Evolutionary conservation across 2,329 filamentous ascomycete species (phyloP).

Genomic region (Esteya vermicola): DNA sequence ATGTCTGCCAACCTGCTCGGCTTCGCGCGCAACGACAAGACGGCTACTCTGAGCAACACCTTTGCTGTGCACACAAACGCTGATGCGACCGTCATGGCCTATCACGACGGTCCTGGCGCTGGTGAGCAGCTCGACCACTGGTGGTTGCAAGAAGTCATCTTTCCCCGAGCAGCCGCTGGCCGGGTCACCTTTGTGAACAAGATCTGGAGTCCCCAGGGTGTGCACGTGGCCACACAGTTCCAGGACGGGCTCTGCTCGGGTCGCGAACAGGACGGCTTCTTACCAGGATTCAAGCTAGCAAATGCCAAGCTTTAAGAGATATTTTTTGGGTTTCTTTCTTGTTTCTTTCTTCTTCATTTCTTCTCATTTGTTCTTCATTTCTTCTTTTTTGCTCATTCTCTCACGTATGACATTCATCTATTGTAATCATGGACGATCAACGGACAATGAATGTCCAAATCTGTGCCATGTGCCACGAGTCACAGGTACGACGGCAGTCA

Average conservation of each 20-base stretch:
- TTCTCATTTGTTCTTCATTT: no score
- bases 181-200: slow-evolving; percentile 32
- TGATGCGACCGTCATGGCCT: slow-evolving; percentile 30
- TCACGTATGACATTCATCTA: no score
- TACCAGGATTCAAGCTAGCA: no score
- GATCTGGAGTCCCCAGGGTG: slow-evolving; percentile 38
- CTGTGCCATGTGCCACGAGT: no score
- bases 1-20: slow-evolving; percentile 35
- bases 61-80: slow-evolving; percentile 38
- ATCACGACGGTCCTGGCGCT: slow-evolving; percentile 4
- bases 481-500: no score
- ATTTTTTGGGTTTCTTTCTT: no score
- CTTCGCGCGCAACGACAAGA: slow-evolving; percentile 25
- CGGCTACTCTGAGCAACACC: slow-evolving; percentile 33
- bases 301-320: no score
- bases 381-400: no score
- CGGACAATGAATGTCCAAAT: no score
- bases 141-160: slow-evolving; percentile 40
- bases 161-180: slow-evolving; percentile 31
- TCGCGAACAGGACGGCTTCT: no score
- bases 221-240: slow-evolving; percentile 39
- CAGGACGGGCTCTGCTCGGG: slow-evolving; percentile 34
- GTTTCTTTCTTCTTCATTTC: no score
- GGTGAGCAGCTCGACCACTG: slow-evolving; percentile 19
- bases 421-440: no score